Conservation (phyloP, 2,329 filamentous ascomycete genomes). For the Phialophora verrucosa region DNA sequence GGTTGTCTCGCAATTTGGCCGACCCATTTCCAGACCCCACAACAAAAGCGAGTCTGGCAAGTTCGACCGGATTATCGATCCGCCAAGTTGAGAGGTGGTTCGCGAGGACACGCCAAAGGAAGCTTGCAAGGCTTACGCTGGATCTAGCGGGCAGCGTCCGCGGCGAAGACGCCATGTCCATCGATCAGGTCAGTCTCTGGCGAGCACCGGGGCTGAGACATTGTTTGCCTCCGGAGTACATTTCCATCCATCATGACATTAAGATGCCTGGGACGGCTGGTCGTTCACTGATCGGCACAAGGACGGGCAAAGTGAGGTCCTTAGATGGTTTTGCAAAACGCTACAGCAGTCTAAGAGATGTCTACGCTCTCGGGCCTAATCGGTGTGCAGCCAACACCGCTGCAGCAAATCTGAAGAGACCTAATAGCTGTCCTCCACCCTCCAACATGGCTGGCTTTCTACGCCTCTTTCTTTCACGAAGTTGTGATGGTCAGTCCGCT, state of each 20-base stretch:
- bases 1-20: slow-evolving; percentile 1
- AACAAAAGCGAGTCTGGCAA: not conserved
- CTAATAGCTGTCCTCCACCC: not conserved
- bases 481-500: not conserved
- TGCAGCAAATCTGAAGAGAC: not conserved
- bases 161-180: not conserved
- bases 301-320: not conserved
- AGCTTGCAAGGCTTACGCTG: not conserved
- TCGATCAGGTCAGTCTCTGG: not conserved
- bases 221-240: not conserved
- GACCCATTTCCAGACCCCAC: not conserved
- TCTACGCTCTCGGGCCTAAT: not conserved
- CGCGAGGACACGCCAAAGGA: slow-evolving; percentile 12
- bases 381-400: not conserved
- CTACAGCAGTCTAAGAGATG: not conserved
- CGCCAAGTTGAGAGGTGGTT: slow-evolving; percentile 7
- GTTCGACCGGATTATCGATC: not conserved
- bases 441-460: not conserved
- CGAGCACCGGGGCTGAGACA: not conserved
- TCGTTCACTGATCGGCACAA: not conserved
- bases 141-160: not conserved
- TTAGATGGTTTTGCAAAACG: not conserved
- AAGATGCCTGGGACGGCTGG: not conserved
- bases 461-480: not conserved
- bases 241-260: not conserved